These are phyloP conservation scores for Colletotrichum navitas DNA, from an alignment of 2,329 filamentous ascomycete genomes.

Conservation along the genomic window DNA sequence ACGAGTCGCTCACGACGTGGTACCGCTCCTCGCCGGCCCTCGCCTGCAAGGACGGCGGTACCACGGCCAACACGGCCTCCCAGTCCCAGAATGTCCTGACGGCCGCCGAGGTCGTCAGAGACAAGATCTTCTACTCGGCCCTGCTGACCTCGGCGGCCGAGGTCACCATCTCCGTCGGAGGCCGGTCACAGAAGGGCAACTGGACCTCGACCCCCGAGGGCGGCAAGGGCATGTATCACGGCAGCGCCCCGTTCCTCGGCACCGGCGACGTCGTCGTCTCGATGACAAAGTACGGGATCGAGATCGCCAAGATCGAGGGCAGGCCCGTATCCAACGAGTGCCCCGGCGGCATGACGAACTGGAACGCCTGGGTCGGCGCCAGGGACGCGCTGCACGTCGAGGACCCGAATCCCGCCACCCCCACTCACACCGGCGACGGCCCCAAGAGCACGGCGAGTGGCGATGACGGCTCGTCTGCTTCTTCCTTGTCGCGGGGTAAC, in stretches of 20 bases:
- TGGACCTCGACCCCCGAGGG: constrained; percentile 22
- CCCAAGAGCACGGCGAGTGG: constrained; percentile 18
- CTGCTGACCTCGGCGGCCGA: constrained; percentile 44
- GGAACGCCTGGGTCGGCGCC: constrained; percentile 42
- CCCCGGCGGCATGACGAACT: constrained; percentile 38
- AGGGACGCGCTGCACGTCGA: constrained; percentile 32
- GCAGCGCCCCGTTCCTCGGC: constrained; percentile 46
- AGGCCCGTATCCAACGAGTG: constrained; percentile 27
- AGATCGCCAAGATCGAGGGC: constrained; percentile 38
- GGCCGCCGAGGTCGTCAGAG: constrained; percentile 43
- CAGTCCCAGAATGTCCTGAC: constrained; percentile 45
- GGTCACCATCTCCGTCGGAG: constrained; percentile 48
- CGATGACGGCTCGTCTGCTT: constrained; percentile 10
- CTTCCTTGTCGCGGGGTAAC: neutral
- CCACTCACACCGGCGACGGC: constrained; percentile 31
- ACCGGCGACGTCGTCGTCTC: constrained; percentile 51
- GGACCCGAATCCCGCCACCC: constrained; percentile 29
- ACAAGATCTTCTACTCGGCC: constrained; percentile 47
- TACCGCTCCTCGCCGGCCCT: constrained; percentile 49
- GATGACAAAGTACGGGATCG: constrained; percentile 45
- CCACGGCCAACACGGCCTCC: constrained; percentile 47
- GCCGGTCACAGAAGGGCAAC: constrained; percentile 41
- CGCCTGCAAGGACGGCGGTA: constrained; percentile 49
- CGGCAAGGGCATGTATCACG: constrained; percentile 50
- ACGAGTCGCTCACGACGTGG: constrained; percentile 50